A percentile compares a stretch with the other conserved stretches of the same genome.
These are phyloP conservation scores for Leccinum pseudoinsigne DNA, from an alignment of 1,284 basidiomycete species.

Conservation along the genomic window DNA sequence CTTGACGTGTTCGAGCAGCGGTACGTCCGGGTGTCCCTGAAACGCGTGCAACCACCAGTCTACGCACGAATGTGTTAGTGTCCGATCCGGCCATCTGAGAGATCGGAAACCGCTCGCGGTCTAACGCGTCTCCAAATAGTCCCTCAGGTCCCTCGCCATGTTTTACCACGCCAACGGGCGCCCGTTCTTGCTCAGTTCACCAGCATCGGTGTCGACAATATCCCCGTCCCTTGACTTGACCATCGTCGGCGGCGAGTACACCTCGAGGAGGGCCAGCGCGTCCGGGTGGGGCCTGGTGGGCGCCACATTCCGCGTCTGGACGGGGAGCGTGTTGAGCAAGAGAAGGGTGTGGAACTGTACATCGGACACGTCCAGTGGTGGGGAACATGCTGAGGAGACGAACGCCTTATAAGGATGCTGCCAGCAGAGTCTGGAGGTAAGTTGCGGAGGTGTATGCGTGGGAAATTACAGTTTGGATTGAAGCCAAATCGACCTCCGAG, in stretches of 20 bases:
- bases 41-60: constrained; percentile 51
- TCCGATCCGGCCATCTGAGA: not conserved
- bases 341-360: no score
- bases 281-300: no score
- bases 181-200: constrained; percentile 33
- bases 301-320: not conserved
- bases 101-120: constrained; percentile 47
- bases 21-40: no score
- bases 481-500: no score
- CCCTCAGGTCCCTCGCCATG: constrained; percentile 76
- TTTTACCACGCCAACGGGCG: constrained; percentile 74
- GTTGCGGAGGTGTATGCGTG: no score
- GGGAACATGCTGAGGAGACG: no score
- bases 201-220: constrained; percentile 28
- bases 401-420: no score
- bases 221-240: constrained; percentile 43
- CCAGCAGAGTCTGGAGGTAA: no score
- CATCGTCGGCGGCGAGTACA: constrained; percentile 24
- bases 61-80: not conserved
- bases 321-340: not conserved
- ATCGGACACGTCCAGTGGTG: no score
- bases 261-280: no score
- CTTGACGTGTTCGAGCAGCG: constrained; percentile 67
- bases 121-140: constrained; percentile 83
- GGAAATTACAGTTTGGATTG: no score